phyloP scores from a whole-genome alignment of 1,284 basidiomycete species.

The Rhodotorula sp. region DNA sequence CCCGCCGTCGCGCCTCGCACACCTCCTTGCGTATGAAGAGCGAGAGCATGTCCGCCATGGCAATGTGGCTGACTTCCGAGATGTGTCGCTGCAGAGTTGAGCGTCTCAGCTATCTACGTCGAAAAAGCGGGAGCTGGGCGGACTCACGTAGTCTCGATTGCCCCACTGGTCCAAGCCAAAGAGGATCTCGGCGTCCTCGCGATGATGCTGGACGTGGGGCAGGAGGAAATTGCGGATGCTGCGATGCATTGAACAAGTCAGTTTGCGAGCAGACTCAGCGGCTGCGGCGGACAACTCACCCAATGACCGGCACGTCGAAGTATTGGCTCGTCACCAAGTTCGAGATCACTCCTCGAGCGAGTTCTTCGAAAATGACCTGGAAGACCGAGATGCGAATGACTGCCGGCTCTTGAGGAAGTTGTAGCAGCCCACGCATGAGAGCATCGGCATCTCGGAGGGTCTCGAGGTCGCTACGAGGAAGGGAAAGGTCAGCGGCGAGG shows the following conservation, averaged over 20 bases:
- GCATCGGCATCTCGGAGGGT: conserved; percentile 28
- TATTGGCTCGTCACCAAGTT: conserved; percentile 18
- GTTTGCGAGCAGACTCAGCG: fast-evolving
- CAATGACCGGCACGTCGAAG: conserved; percentile 35
- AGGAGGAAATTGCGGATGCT: conserved; percentile 35
- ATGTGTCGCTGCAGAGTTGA: conserved; percentile 27
- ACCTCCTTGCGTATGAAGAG: conserved; percentile 32
- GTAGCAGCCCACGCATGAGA: conserved; percentile 24
- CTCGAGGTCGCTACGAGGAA: neutral
- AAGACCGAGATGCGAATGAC: conserved; percentile 18
- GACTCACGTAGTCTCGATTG: conserved; percentile 23
- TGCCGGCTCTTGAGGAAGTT: conserved; percentile 29
- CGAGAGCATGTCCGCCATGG: conserved; percentile 33
- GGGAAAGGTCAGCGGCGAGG: neutral
- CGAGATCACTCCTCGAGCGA: conserved; percentile 14
- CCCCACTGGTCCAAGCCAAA: conserved; percentile 21
- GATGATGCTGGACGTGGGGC: conserved; percentile 28
- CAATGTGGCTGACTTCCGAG: conserved; percentile 12
- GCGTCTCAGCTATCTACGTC: no score
- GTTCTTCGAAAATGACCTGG: conserved; percentile 21
- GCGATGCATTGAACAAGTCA: neutral
- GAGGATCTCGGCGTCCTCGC: conserved; percentile 15
- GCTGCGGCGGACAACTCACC: neutral
- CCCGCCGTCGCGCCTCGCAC: conserved; percentile 24
- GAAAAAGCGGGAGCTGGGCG: no score